These are phyloP conservation scores for Nicotiana tabacum DNA, from an alignment of 257 asterid genomes.

Conservation along the genomic window DNA sequence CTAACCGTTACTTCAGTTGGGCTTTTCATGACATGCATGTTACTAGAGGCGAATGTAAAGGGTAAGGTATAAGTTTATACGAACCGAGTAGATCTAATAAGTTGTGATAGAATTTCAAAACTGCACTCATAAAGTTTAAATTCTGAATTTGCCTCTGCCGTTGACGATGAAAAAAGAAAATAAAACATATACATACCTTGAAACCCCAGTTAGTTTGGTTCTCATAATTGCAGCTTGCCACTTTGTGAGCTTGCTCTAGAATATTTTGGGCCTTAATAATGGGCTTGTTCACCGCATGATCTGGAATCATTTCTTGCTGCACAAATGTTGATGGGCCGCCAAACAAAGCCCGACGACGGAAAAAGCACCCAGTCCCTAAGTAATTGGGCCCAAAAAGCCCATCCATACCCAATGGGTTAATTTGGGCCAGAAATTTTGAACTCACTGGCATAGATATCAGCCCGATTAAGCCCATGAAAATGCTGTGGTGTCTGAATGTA, in stretches of 20 bases:
- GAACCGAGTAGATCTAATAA: too few relatives aligned
- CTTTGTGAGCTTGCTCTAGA: constrained; percentile 40
- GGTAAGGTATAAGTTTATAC: too few relatives aligned
- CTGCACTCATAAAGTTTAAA: too few relatives aligned
- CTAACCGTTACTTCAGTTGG: too few relatives aligned
- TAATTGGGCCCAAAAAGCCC: constrained; percentile 60
- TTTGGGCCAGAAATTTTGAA: constrained; percentile 23
- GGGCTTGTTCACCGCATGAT: constrained; percentile 29
- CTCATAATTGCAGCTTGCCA: constrained; percentile 58
- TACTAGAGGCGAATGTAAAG: too few relatives aligned
- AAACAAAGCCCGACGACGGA: constrained; percentile 51
- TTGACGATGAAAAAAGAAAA: too few relatives aligned
- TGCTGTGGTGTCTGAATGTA: constrained; percentile 69
- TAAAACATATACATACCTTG: constrained; percentile 27
- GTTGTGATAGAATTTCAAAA: too few relatives aligned
- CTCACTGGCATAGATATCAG: constrained; percentile 58
- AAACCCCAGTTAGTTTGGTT: constrained; percentile 54
- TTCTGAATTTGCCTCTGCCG: too few relatives aligned
- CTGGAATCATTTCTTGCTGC: constrained; percentile 36
- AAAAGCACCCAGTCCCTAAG: constrained; percentile 72
- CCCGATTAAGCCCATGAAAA: constrained; percentile 52
- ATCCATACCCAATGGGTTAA: constrained; percentile 57
- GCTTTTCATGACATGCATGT: too few relatives aligned
- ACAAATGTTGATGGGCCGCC: constrained; percentile 36
- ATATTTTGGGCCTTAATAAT: constrained; percentile 18